Evolutionary conservation across 2,329 filamentous ascomycete genomes (phyloP).

Genomic region (Scleromitrula shiraiana): DNA sequence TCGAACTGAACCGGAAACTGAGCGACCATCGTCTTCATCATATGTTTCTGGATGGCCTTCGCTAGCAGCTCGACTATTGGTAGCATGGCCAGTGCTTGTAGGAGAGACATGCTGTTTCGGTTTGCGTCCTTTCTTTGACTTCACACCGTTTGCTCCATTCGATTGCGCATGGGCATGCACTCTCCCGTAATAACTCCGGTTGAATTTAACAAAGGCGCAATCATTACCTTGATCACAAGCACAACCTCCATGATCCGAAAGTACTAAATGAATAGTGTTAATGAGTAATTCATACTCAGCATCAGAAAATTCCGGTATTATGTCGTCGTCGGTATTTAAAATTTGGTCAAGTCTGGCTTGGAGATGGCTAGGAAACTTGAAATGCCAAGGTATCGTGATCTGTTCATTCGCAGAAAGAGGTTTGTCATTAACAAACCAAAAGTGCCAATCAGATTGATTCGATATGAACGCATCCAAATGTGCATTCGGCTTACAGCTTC

Average conservation of each 20-base stretch:
- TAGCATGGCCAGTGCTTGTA: constrained; percentile 53
- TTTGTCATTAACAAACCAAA: constrained; percentile 82
- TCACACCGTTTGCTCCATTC: constrained; percentile 28
- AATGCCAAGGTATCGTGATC: constrained; percentile 62
- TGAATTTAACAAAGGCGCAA: constrained; percentile 57
- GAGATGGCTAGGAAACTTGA: constrained; percentile 49
- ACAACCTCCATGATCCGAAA: constrained; percentile 73
- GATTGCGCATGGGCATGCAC: constrained; percentile 40
- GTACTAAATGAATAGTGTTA: constrained; percentile 59
- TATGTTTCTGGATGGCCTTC: constrained; percentile 50
- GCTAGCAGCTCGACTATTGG: constrained; percentile 56
- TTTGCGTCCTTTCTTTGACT: constrained; percentile 35
- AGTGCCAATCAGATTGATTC: constrained; percentile 72
- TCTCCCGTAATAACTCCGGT: constrained; percentile 47
- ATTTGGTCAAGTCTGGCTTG: too few relatives aligned
- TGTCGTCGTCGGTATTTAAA: constrained; percentile 55
- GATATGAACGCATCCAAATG: constrained; percentile 71
- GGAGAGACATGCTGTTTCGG: constrained; percentile 50
- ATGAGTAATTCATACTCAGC: constrained; percentile 52
- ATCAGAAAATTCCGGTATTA: constrained; percentile 35
- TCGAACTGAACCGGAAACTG: constrained; percentile 42
- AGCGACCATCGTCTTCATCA: constrained; percentile 45
- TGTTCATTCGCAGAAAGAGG: constrained; percentile 59
- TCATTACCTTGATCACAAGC: constrained; percentile 60
- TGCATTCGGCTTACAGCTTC: constrained; percentile 89